phyloP scores from a whole-genome alignment of 148 eudicot species.

The Cornus controversa region DNA sequence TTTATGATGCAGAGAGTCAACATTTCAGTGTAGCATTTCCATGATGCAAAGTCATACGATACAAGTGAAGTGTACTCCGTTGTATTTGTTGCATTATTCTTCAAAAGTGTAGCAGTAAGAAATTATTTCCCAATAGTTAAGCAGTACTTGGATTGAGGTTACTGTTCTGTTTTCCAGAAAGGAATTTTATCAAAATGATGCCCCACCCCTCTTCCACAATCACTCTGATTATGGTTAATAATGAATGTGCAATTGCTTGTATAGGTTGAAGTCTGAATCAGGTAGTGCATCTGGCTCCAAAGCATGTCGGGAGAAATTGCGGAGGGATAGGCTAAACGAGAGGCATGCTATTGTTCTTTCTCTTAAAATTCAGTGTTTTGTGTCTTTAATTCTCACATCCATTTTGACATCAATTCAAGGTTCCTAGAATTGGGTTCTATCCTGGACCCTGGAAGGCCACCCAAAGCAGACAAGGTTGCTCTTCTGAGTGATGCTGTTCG shows the following conservation, averaged over 20 bases:
- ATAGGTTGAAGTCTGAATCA: slow-evolving; percentile 22
- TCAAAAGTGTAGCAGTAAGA: no score
- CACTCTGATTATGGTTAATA: not conserved
- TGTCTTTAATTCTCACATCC: not conserved
- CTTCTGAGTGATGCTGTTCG: slow-evolving; percentile 48
- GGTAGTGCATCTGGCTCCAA: slow-evolving; percentile 34
- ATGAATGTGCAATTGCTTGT: not conserved
- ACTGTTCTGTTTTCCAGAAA: no score
- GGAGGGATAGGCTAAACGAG: slow-evolving; percentile 59
- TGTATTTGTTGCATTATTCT: no score
- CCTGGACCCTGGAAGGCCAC: slow-evolving; percentile 49
- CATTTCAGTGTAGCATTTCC: no score
- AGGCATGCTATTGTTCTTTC: slow-evolving; percentile 27
- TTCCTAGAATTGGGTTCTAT: slow-evolving; percentile 49
- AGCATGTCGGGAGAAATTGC: slow-evolving; percentile 62
- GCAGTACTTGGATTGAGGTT: no score
- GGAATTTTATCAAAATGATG: no score
- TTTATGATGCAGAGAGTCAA: no score
- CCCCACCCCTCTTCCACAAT: not conserved
- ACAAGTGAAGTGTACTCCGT: no score
- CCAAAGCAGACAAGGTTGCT: slow-evolving; percentile 50
- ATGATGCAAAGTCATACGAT: no score
- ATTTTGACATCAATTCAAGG: slow-evolving; percentile 25
- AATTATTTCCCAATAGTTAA: no score
- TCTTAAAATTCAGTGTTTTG: not conserved